phyloP scores from a whole-genome alignment of 768 basidiomycete species.

The Gautieria morchelliformis region DNA sequence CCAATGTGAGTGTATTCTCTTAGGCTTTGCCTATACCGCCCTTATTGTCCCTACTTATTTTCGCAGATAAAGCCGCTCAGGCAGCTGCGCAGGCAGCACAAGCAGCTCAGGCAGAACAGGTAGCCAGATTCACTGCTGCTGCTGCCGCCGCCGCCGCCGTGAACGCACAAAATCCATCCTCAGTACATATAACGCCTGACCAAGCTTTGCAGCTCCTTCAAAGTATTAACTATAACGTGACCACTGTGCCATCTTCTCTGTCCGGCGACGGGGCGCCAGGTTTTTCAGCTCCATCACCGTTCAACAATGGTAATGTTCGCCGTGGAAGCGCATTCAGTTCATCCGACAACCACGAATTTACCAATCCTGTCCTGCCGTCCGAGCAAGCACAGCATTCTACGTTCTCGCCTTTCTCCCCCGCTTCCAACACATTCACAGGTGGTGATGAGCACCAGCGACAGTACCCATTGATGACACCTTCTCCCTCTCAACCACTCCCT shows the following conservation, averaged over 20 bases:
- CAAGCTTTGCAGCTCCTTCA: conserved; percentile 56
- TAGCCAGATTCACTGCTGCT: conserved; percentile 32
- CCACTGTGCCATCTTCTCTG: background rate
- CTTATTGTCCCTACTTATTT: background rate
- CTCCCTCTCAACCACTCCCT: conserved; percentile 32
- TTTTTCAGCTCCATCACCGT: background rate
- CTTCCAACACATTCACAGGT: background rate
- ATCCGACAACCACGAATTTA: background rate
- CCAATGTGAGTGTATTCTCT: conserved; percentile 77
- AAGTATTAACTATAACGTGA: conserved; percentile 29
- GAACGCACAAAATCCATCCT: conserved; percentile 14
- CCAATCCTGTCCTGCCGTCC: background rate
- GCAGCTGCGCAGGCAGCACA: conserved; percentile 61
- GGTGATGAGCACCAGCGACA: background rate
- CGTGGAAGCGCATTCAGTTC: background rate
- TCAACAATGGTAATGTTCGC: background rate
- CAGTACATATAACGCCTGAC: conserved; percentile 42
- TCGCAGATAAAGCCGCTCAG: conserved; percentile 78
- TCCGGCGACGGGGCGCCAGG: background rate
- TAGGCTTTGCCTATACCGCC: no score
- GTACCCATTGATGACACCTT: conserved; percentile 8
- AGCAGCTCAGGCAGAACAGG: conserved; percentile 52
- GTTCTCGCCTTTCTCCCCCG: background rate
- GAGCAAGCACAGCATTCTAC: background rate
- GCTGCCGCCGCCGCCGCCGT: conserved; percentile 39